These are phyloP conservation scores for Cardamine resedifolia DNA, from an alignment of 345 rosid species.

Conservation along the genomic window DNA sequence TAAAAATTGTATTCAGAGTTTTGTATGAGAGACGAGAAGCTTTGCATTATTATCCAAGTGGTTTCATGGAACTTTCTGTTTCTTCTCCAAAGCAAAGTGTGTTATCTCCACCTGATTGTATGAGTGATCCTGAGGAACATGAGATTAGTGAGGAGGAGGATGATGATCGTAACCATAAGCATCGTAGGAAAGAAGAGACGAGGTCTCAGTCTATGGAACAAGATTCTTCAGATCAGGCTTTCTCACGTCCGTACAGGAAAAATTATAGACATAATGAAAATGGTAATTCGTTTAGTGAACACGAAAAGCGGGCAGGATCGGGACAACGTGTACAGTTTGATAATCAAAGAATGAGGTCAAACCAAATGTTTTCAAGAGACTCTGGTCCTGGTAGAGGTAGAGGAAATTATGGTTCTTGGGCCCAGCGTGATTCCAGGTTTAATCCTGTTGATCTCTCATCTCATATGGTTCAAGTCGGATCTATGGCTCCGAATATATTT, in stretches of 20 bases:
- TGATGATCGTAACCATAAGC: slow-evolving; percentile 97
- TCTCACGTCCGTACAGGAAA: slow-evolving; percentile 69
- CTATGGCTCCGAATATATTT: slow-evolving; percentile 57
- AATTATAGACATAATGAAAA: slow-evolving; percentile 59
- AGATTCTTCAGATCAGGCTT: slow-evolving; percentile 56
- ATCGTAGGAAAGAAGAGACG: slow-evolving; percentile 86
- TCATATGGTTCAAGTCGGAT: slow-evolving; percentile 63
- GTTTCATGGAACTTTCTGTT: slow-evolving; percentile 72
- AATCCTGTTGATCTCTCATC: slow-evolving; percentile 64
- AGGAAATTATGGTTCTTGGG: slow-evolving; percentile 81
- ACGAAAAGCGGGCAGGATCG: slow-evolving; percentile 53
- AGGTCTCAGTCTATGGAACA: slow-evolving; percentile 71
- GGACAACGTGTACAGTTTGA: slow-evolving; percentile 54
- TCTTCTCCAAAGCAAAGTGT: slow-evolving; percentile 59
- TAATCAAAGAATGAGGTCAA: slow-evolving; percentile 62
- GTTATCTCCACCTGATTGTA: slow-evolving; percentile 65
- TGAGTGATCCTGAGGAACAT: slow-evolving; percentile 81
- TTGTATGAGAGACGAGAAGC: slow-evolving; percentile 33
- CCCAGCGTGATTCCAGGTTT: slow-evolving; percentile 66
- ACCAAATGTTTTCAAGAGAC: slow-evolving; percentile 61
- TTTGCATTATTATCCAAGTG: slow-evolving; percentile 20
- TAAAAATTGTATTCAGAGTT: slow-evolving; percentile 28
- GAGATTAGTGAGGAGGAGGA: slow-evolving; percentile 98
- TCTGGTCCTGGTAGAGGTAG: slow-evolving; percentile 77
- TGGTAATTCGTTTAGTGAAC: slow-evolving; percentile 60